Evolutionary conservation across 257 asterid genomes (phyloP), one percentile per base, ranked within the genome.

Genomic region (Anisodus tanguticus): DNA sequence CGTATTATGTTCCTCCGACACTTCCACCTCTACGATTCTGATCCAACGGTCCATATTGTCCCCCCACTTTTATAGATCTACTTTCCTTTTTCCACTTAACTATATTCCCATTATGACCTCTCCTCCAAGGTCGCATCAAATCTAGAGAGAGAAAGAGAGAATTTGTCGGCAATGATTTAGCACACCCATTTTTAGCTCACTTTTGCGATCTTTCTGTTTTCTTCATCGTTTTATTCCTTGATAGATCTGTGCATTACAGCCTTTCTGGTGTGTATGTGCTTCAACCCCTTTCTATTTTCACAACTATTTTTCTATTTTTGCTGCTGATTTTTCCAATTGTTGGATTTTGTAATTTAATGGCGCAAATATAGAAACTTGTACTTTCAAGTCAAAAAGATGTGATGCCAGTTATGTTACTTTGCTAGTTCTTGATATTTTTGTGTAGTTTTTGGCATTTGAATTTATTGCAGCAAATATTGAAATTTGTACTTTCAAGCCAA

Each of bases 31-130:
- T 57, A 55, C 22, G 26, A 51, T 82, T 54, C 82, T 17, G 80
- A 90, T 90, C 90, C 87, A 64, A 92, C 95, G 97, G 91, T 67
- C 82, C 85, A 35, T 69, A 83, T 93, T 88, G 82, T 79, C 89
- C 92, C 90, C 86, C 90, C 85, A 86, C 85, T 84, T 91, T 88
- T 85, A 86, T 67, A 63, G 66, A 67, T 31, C 62, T 83, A 49
- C 57, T 41, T 22, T 55, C 17, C 60, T 22, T 47, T 19, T 55
- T 26, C 76, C 55, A 43, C 51, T 63, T 51, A 15, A 55, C 57
- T 80, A 35, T 2, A 4, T 53, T 77, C 49, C 58, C 43, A 51
- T 53, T 45, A 49, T 62, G 3, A 43, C 39, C 66, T 72, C 35
- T 82, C 64, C 90, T 49, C 53, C 53, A 62, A 83, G 59, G 87